Conservation (phyloP, 352 stramenopile genomes). For the Phytophthora multivora region DNA sequence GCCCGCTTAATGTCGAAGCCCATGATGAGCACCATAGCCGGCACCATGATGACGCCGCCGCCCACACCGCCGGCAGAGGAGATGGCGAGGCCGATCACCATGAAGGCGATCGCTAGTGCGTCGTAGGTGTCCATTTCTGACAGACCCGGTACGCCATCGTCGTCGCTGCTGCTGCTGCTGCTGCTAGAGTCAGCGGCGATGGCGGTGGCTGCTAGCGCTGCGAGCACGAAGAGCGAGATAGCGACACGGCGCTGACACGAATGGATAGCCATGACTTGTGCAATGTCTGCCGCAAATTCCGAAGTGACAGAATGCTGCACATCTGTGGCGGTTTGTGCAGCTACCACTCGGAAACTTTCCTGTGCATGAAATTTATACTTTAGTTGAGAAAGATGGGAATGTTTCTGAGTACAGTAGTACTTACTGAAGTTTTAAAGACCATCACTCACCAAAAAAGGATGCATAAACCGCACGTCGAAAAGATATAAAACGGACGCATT, state of each 20-base stretch:
- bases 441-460: too few relatives aligned
- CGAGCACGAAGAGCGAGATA: neutral
- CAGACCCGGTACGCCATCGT: constrained; percentile 17
- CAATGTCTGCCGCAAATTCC: too few relatives aligned
- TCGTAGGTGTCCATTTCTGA: constrained; percentile 43
- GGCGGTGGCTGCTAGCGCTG: constrained; percentile 3
- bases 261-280: too few relatives aligned
- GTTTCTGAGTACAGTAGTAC: too few relatives aligned
- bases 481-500: too few relatives aligned
- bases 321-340: too few relatives aligned
- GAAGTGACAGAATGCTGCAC: too few relatives aligned
- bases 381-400: too few relatives aligned
- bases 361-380: too few relatives aligned
- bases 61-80: constrained; percentile 51
- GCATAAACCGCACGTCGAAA: too few relatives aligned
- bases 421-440: too few relatives aligned
- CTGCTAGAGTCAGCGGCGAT: constrained; percentile 10
- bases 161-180: neutral
- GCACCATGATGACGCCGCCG: constrained; percentile 50
- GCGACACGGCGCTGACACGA: neutral
- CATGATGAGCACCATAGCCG: constrained; percentile 59
- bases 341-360: too few relatives aligned
- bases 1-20: constrained; percentile 63
- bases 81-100: constrained; percentile 42
- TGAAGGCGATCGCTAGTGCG: constrained; percentile 44